A percentile compares a stretch with the other conserved stretches of the same genome.
These are phyloP conservation scores for Aspergillus pseudonomiae DNA, from an alignment of 2,329 filamentous ascomycete genomes.

Conservation along the genomic window DNA sequence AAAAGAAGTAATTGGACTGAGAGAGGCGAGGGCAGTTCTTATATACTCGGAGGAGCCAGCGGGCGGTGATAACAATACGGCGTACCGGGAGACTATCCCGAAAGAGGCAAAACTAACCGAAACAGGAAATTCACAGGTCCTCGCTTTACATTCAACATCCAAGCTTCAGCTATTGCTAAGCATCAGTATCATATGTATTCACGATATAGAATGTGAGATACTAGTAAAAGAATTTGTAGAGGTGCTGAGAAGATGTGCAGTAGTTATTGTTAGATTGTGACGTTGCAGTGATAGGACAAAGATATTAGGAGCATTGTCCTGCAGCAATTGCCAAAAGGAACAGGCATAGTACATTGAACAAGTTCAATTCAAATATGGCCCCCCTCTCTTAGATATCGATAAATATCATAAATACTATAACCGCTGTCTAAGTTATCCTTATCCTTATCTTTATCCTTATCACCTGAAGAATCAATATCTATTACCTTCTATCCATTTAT, in stretches of 20 bases:
- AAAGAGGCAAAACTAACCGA: conserved; percentile 11
- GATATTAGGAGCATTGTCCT: not conserved
- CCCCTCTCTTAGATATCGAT: not conserved
- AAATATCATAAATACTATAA: not conserved
- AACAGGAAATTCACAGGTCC: conserved; percentile 12
- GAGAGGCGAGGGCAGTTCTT: conserved; percentile 8
- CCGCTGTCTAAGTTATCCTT: not conserved
- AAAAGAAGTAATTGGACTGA: conserved; percentile 9
- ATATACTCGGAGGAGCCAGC: conserved; percentile 6
- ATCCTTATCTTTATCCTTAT: not conserved
- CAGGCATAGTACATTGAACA: not conserved
- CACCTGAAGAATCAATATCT: not conserved
- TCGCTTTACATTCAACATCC: not conserved
- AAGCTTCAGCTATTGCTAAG: not conserved
- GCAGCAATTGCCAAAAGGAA: not conserved
- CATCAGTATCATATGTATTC: not conserved
- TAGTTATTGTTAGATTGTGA: not conserved
- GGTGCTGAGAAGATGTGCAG: not conserved
- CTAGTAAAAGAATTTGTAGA: not conserved
- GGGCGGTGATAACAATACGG: conserved; percentile 8
- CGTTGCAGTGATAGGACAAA: not conserved
- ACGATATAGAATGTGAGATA: not conserved
- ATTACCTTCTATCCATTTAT: not conserved
- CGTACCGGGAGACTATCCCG: conserved; percentile 3
- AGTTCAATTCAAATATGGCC: not conserved